Evolutionary conservation across 371 early-diverging fungal species (phyloP).

Genomic region (Syncephalastrum monosporum): DNA sequence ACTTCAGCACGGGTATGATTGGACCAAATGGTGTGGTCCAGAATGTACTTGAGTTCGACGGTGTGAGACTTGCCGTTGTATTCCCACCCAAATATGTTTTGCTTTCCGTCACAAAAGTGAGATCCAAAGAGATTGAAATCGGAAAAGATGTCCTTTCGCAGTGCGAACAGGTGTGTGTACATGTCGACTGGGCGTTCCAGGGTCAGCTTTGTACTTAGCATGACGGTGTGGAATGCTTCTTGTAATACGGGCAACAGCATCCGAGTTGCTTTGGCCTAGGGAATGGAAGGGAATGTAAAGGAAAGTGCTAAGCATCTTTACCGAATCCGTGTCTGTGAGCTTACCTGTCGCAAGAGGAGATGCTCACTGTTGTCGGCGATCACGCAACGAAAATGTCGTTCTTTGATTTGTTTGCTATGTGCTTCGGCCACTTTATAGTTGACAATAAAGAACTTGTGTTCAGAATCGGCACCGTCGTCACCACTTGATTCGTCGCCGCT

Average conservation of each 20-base stretch:
- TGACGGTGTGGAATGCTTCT: constrained; percentile 27
- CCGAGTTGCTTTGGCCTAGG: no score
- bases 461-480: constrained; percentile 15
- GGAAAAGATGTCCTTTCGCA: constrained; percentile 41
- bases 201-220: constrained; percentile 55
- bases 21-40: constrained; percentile 8
- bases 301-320: no score
- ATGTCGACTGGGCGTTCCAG: constrained; percentile 59
- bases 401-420: constrained; percentile 35
- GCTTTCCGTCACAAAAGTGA: constrained; percentile 58
- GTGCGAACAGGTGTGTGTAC: constrained; percentile 49
- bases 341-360: constrained; percentile 16
- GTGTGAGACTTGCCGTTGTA: constrained; percentile 10
- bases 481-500: constrained; percentile 11
- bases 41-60: constrained; percentile 10
- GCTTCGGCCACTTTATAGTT: constrained; percentile 38
- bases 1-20: constrained; percentile 5
- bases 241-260: constrained; percentile 6
- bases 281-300: no score
- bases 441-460: constrained; percentile 32
- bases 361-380: constrained; percentile 54
- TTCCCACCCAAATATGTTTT: constrained; percentile 32
- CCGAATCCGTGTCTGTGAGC: no score
- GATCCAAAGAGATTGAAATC: constrained; percentile 44
- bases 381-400: constrained; percentile 21